Conservation (phyloP, 257 asterid species). For the Haberlea rhodopensis region DNA sequence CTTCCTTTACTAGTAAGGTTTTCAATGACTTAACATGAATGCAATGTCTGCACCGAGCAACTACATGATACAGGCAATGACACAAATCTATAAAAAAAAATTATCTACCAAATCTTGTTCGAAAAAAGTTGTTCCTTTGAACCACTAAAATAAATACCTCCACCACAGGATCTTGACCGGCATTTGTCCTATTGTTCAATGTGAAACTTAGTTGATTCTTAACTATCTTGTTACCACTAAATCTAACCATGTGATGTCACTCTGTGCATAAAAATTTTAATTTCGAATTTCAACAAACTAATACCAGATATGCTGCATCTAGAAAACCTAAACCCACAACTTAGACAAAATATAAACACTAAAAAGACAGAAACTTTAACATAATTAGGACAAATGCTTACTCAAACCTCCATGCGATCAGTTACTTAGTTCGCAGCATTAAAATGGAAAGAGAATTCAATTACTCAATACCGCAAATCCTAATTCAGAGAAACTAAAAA, state of each 20-base stretch:
- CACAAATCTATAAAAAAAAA: background rate
- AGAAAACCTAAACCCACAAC: background rate
- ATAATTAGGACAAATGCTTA: background rate
- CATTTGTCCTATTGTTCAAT: constrained; percentile 2
- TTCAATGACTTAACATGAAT: background rate
- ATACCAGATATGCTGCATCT: background rate
- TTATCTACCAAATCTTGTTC: constrained; percentile 17
- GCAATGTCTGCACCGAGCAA: background rate
- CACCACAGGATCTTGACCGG: constrained; percentile 4
- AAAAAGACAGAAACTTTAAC: background rate
- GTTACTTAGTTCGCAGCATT: background rate
- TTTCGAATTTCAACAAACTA: background rate
- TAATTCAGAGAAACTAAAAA: background rate
- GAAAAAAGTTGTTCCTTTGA: constrained; percentile 14
- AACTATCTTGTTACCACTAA: constrained; percentile 7
- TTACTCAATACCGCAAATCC: background rate
- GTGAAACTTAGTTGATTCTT: constrained; percentile 7
- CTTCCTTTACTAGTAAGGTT: background rate
- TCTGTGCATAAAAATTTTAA: background rate
- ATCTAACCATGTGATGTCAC: background rate
- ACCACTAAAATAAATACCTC: constrained; percentile 5
- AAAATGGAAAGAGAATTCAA: background rate
- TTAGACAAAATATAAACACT: background rate
- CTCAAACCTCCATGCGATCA: background rate
- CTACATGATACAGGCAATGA: background rate